These are phyloP conservation scores for Suillus paluster DNA, from an alignment of 768 basidiomycete species.

Conservation along the genomic window DNA sequence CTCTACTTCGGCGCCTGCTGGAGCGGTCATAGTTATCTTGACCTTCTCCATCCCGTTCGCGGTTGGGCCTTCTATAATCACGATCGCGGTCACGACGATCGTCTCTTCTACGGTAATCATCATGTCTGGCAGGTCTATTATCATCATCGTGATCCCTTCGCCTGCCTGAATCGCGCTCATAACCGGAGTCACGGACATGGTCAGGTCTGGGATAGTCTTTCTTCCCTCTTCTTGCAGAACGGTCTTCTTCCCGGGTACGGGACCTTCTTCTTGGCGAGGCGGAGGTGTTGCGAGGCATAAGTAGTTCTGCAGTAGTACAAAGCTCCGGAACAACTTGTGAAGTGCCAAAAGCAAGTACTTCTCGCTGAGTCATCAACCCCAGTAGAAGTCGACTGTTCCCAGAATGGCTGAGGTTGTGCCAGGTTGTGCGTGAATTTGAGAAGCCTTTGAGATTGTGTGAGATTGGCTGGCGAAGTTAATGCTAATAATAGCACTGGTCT, in stretches of 20 bases:
- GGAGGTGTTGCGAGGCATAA: slow-evolving; percentile 5
- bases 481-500: too few species aligned
- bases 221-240: slow-evolving; percentile 16
- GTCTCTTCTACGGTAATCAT: slow-evolving; percentile 15
- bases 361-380: slow-evolving; percentile 5
- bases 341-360: not conserved
- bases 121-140: slow-evolving; percentile 13
- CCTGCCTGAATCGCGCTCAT: slow-evolving; percentile 17
- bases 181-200: not conserved
- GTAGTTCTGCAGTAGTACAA: not conserved
- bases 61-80: slow-evolving; percentile 37
- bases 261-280: slow-evolving; percentile 13
- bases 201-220: slow-evolving; percentile 11
- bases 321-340: not conserved
- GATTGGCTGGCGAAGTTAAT: too few species aligned
- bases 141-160: slow-evolving; percentile 28
- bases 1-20: slow-evolving; percentile 29
- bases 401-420: too few species aligned
- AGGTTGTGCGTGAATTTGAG: too few species aligned
- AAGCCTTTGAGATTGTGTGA: too few species aligned
- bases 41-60: slow-evolving; percentile 48
- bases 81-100: slow-evolving; percentile 15
- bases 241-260: slow-evolving; percentile 15
- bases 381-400: too few species aligned
- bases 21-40: slow-evolving; percentile 38